A percentile compares a stretch with the other conserved stretches of the same genome.
Conservation (phyloP, 169 alveolate genomes). For the Theileria orientalis region DNA sequence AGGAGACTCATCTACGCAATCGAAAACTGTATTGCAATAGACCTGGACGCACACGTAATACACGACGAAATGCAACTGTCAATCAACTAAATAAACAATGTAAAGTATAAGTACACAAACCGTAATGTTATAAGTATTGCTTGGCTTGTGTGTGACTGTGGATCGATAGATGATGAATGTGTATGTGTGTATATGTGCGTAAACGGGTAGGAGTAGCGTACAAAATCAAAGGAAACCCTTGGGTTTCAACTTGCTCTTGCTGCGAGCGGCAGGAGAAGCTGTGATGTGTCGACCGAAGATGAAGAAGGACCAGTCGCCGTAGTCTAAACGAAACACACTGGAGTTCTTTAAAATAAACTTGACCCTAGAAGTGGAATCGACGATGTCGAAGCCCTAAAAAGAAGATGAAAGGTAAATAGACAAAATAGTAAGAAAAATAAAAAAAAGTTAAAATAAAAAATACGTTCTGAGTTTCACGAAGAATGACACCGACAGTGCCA, state of each 20-base stretch:
- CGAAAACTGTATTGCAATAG: conserved; percentile 87
- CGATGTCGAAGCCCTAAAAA: conserved; percentile 47
- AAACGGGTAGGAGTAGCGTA: no score
- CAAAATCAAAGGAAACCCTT: conserved; percentile 21
- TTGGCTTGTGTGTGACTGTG: background rate
- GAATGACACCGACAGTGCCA: conserved; percentile 44
- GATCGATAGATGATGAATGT: background rate
- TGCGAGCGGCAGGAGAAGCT: conserved; percentile 58
- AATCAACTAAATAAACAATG: conserved; percentile 1
- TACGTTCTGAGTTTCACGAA: conserved; percentile 60
- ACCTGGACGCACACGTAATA: conserved; percentile 82
- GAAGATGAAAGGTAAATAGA: background rate
- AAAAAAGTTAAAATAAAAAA: background rate
- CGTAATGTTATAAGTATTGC: background rate
- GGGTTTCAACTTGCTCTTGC: conserved; percentile 42
- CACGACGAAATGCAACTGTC: conserved; percentile 53
- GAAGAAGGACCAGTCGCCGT: conserved; percentile 38
- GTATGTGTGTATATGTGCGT: background rate
- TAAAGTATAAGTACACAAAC: background rate
- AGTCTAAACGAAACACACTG: conserved; percentile 33
- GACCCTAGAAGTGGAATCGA: conserved; percentile 18
- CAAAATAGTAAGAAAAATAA: background rate
- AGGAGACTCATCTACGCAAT: conserved; percentile 86
- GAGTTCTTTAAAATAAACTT: conserved; percentile 36
- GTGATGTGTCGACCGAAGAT: conserved; percentile 53